Percentiles rank a stretch among this genome's conserved stretches.
These are phyloP conservation scores for Podospora anserina DNA, from an alignment of 495 filamentous ascomycete genomes.

Conservation along the genomic window DNA sequence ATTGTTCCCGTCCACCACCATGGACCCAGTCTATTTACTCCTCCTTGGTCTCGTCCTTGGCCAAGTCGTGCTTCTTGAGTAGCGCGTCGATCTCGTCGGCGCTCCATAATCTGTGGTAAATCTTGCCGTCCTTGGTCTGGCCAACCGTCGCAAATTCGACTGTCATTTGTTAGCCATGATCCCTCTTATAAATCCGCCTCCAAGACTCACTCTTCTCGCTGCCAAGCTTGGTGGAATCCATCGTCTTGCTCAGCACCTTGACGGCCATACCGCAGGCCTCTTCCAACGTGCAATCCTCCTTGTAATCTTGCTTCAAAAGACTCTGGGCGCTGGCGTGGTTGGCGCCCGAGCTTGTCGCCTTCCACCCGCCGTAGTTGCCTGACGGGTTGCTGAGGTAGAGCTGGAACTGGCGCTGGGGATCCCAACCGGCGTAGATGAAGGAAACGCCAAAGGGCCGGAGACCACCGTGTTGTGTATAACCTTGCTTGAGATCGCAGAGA, in stretches of 20 bases:
- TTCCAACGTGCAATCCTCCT: slow-evolving; percentile 92
- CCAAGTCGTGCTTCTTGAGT: slow-evolving; percentile 90
- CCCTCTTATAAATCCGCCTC: not conserved
- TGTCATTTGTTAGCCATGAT: slow-evolving; percentile 36
- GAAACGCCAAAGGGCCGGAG: slow-evolving; percentile 97
- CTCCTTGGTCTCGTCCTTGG: slow-evolving; percentile 79
- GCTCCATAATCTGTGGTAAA: slow-evolving; percentile 96
- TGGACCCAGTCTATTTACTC: slow-evolving; percentile 36
- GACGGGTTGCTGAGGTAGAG: slow-evolving; percentile 99
- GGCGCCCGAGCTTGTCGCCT: slow-evolving; percentile 94
- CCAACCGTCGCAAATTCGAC: slow-evolving; percentile 99
- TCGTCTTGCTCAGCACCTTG: slow-evolving; percentile 99
- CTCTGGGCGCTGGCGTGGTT: slow-evolving; percentile 98
- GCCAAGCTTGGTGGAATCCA: slow-evolving; percentile 98
- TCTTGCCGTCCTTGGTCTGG: slow-evolving; percentile 87
- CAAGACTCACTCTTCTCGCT: slow-evolving; percentile 85
- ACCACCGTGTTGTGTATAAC: slow-evolving; percentile 98
- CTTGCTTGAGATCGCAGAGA: slow-evolving; percentile 97
- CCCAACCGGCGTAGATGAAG: slow-evolving; percentile 99
- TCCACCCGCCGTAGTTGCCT: slow-evolving; percentile 99
- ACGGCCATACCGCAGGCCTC: slow-evolving; percentile 97
- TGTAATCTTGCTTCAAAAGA: slow-evolving; percentile 98
- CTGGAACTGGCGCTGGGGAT: slow-evolving; percentile 93
- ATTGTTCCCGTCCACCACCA: not conserved
- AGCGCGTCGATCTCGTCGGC: slow-evolving; percentile 95